A percentile compares a stretch with the other conserved stretches of the same genome.
phyloP scores from a whole-genome alignment of 805 yeast genomes.

The Candida krabiensis region DNA sequence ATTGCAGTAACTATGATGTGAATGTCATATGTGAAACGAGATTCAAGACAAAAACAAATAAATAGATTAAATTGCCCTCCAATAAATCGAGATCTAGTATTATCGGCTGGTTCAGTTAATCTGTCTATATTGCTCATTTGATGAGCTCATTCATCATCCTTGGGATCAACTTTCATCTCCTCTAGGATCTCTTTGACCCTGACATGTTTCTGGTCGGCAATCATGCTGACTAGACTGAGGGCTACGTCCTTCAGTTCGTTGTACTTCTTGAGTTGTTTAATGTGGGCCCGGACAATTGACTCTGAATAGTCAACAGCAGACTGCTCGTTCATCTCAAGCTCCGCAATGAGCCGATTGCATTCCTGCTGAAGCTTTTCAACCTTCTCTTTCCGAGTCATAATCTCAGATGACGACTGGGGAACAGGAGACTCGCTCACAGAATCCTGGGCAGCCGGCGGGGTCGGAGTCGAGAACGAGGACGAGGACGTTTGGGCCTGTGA shows the following conservation, averaged over 20 bases:
- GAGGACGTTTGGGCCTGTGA: too few relatives aligned
- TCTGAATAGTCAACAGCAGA: conserved; percentile 39
- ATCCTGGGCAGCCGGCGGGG: too few relatives aligned
- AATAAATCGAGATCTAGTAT: too few relatives aligned
- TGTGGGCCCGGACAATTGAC: conserved; percentile 49
- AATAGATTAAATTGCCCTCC: too few relatives aligned
- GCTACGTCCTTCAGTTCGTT: conserved; percentile 67
- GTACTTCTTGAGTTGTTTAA: conserved; percentile 51
- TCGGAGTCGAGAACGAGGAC: too few relatives aligned
- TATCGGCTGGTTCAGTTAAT: too few relatives aligned
- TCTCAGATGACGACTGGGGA: too few relatives aligned
- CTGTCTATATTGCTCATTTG: too few relatives aligned
- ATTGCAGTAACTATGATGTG: too few relatives aligned
- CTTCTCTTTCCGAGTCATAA: conserved; percentile 13
- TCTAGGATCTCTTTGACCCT: conserved; percentile 47
- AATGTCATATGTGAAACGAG: too few relatives aligned
- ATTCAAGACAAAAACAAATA: too few relatives aligned
- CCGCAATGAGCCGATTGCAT: conserved; percentile 18
- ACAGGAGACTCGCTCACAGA: too few relatives aligned
- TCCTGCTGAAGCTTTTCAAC: conserved; percentile 18
- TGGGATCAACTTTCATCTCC: conserved; percentile 45
- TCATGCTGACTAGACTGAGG: conserved; percentile 52
- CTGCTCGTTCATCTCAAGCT: conserved; percentile 13
- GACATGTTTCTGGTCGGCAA: conserved; percentile 57
- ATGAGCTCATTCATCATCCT: conserved; percentile 18